phyloP scores from a whole-genome alignment of 2,329 filamentous ascomycete species.

The Botrytis cinerea region DNA sequence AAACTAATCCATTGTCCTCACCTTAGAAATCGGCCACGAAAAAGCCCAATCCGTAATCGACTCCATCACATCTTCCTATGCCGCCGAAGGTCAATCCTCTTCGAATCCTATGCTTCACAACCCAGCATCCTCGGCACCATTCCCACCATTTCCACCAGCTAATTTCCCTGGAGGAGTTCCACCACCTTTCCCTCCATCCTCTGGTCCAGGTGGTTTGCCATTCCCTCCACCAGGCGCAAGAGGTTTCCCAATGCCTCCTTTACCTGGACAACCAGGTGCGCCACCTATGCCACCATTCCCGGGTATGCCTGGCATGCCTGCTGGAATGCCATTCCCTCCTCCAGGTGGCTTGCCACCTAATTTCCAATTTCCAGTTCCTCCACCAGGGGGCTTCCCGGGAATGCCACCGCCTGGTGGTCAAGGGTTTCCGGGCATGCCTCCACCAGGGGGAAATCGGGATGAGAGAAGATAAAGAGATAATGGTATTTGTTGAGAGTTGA shows the following conservation, averaged over 20 bases:
- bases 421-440: conserved; percentile 18
- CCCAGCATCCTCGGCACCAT: conserved; percentile 52
- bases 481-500: not conserved
- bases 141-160: conserved; percentile 47
- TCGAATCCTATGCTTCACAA: conserved; percentile 74
- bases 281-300: conserved; percentile 30
- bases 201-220: conserved; percentile 34
- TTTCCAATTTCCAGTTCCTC: conserved; percentile 49
- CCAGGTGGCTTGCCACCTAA: conserved; percentile 53
- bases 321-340: conserved; percentile 47
- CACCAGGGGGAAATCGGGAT: conserved; percentile 22
- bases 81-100: conserved; percentile 84
- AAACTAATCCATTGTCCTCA: not conserved
- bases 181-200: conserved; percentile 1
- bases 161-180: conserved; percentile 57
- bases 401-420: conserved; percentile 21
- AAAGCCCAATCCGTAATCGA: conserved; percentile 99
- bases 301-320: conserved; percentile 47
- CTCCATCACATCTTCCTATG: conserved; percentile 94
- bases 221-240: conserved; percentile 33
- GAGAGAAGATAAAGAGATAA: conserved; percentile 22
- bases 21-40: conserved; percentile 92
- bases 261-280: conserved; percentile 29
- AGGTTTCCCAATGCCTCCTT: conserved; percentile 37
- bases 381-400: conserved; percentile 35